Evolutionary conservation across 2,329 filamentous ascomycete species (phyloP).

Genomic region (Sarocladium strictum): DNA sequence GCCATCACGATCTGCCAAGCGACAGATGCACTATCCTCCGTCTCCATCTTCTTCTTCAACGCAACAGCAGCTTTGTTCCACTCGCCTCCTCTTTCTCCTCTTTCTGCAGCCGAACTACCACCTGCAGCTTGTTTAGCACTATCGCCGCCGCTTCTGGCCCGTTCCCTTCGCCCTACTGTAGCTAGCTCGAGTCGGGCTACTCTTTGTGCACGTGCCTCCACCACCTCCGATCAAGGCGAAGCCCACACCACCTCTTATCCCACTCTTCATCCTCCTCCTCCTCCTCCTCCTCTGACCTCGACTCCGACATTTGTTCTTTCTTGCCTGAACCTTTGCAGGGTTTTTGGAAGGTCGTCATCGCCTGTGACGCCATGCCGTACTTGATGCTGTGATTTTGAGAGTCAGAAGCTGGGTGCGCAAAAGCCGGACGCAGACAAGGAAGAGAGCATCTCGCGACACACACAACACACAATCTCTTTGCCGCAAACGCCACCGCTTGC

Average conservation of each 20-base stretch:
- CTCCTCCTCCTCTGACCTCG: not conserved
- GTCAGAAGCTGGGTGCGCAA: not conserved
- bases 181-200: not conserved
- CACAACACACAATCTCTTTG: not conserved
- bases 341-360: not conserved
- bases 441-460: not conserved
- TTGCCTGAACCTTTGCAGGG: no score
- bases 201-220: not conserved
- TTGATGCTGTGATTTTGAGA: not conserved
- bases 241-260: not conserved
- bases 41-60: no score
- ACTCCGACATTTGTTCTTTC: not conserved
- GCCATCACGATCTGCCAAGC: not conserved
- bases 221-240: slow-evolving; percentile 1
- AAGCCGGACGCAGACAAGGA: not conserved
- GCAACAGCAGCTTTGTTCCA: no score
- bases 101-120: not conserved
- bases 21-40: no score
- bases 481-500: not conserved
- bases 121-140: not conserved
- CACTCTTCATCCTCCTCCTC: not conserved
- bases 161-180: not conserved
- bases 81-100: no score
- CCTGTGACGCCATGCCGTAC: not conserved
- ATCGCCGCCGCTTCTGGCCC: not conserved